These are phyloP conservation scores for Nadsonia commutata DNA, from an alignment of 1,139 yeast species.

Conservation along the genomic window DNA sequence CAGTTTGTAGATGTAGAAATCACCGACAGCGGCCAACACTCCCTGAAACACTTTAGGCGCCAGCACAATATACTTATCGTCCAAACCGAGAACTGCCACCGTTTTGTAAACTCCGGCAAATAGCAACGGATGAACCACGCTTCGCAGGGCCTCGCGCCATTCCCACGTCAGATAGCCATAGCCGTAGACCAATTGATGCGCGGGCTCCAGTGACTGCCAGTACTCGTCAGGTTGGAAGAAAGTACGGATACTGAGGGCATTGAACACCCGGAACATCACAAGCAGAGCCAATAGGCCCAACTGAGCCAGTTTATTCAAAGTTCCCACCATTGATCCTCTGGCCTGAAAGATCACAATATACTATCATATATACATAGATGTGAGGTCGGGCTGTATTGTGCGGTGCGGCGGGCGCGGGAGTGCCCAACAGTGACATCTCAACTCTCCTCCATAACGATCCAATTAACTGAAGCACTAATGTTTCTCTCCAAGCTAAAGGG, in stretches of 20 bases:
- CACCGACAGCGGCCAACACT: constrained; percentile 56
- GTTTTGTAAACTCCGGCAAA: constrained; percentile 34
- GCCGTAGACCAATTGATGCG: constrained; percentile 59
- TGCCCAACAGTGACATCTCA: too few species aligned
- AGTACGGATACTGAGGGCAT: constrained; percentile 50
- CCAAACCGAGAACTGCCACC: constrained; percentile 13
- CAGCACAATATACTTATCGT: constrained; percentile 19
- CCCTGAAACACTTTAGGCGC: constrained; percentile 62
- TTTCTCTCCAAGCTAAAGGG: not conserved
- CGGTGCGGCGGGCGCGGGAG: too few species aligned
- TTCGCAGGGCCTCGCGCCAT: constrained; percentile 64
- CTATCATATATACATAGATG: too few species aligned
- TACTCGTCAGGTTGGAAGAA: constrained; percentile 95
- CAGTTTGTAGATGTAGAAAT: constrained; percentile 40
- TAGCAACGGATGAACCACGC: constrained; percentile 65
- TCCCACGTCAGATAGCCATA: constrained; percentile 92
- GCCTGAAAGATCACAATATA: too few species aligned
- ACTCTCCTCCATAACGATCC: too few species aligned
- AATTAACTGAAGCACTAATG: not conserved
- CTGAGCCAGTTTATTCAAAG: too few species aligned
- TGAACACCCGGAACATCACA: constrained; percentile 35
- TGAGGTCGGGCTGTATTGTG: too few species aligned
- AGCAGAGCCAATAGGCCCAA: constrained; percentile 13
- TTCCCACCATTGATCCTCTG: too few species aligned
- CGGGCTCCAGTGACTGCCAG: constrained; percentile 89